A percentile compares a stretch with the other conserved stretches of the same genome.
These are phyloP conservation scores for Pharus latifolius DNA, from an alignment of 176 grass and related monocot species.

Conservation along the genomic window DNA sequence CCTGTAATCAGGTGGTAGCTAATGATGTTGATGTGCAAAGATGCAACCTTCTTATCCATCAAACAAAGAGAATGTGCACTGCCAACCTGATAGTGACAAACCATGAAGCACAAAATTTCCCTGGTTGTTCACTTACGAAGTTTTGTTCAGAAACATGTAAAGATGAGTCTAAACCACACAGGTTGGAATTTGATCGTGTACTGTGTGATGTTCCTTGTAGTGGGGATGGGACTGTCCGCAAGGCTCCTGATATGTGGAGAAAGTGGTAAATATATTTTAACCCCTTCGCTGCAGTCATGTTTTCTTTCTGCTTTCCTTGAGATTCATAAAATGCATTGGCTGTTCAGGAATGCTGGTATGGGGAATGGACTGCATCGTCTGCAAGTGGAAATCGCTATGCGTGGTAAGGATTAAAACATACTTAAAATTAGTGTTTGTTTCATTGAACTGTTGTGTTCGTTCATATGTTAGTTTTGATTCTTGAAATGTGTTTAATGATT, in stretches of 20 bases:
- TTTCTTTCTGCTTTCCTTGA: constrained; percentile 10
- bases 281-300: not conserved
- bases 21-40: constrained; percentile 98
- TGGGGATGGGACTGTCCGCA: constrained; percentile 92
- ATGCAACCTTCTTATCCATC: constrained; percentile 98
- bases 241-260: constrained; percentile 99
- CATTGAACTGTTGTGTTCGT: constrained; percentile 6
- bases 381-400: constrained; percentile 93
- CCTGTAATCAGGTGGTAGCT: constrained; percentile 63
- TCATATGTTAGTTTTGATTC: not conserved
- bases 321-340: constrained; percentile 10
- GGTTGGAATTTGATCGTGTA: constrained; percentile 73
- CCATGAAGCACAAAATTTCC: constrained; percentile 96
- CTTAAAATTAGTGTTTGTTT: constrained; percentile 6
- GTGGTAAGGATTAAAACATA: constrained; percentile 43
- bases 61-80: constrained; percentile 98
- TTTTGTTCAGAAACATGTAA: constrained; percentile 19
- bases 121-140: constrained; percentile 50
- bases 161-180: constrained; percentile 33
- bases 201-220: constrained; percentile 98
- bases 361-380: constrained; percentile 93
- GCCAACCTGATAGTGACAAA: constrained; percentile 96
- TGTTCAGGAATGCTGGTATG: constrained; percentile 84
- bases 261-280: constrained; percentile 53
- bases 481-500: not conserved